These are phyloP conservation scores for Melaleuca quinquenervia DNA, from an alignment of 345 rosid species.

Conservation along the genomic window DNA sequence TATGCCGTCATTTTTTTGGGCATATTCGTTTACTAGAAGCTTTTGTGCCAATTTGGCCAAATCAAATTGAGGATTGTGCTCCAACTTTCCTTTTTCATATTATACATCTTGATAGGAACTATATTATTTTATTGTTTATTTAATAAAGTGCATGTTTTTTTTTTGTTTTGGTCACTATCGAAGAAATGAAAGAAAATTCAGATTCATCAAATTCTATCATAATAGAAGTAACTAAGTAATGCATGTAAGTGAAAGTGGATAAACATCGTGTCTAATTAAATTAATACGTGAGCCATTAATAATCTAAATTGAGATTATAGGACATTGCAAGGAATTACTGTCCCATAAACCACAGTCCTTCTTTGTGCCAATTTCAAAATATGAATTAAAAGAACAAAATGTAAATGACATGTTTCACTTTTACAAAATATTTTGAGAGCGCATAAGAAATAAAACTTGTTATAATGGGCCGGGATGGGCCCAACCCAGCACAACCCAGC, in stretches of 20 bases:
- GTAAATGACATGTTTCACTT: background rate
- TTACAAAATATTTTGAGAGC: background rate
- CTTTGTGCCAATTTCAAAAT: background rate
- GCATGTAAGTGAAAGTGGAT: background rate
- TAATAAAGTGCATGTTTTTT: too few relatives aligned
- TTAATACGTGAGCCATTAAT: background rate
- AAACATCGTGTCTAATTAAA: background rate
- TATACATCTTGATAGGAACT: too few relatives aligned
- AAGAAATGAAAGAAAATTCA: too few relatives aligned
- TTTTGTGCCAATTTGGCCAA: too few relatives aligned
- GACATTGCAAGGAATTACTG: background rate
- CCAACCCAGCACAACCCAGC: too few relatives aligned
- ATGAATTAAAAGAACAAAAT: background rate
- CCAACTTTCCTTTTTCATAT: background rate
- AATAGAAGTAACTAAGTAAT: too few relatives aligned
- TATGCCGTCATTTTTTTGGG: too few relatives aligned
- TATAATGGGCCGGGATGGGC: too few relatives aligned
- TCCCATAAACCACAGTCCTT: background rate
- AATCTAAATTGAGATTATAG: background rate
- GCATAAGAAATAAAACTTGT: background rate
- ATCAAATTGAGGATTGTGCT: background rate
- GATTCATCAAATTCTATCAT: too few relatives aligned
- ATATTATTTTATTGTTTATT: too few relatives aligned
- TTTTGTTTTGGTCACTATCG: too few relatives aligned
- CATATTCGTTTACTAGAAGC: too few relatives aligned